Base-by-base conservation (phyloP, 768 basidiomycete species). In the Termitomyces sp. region DNA sequence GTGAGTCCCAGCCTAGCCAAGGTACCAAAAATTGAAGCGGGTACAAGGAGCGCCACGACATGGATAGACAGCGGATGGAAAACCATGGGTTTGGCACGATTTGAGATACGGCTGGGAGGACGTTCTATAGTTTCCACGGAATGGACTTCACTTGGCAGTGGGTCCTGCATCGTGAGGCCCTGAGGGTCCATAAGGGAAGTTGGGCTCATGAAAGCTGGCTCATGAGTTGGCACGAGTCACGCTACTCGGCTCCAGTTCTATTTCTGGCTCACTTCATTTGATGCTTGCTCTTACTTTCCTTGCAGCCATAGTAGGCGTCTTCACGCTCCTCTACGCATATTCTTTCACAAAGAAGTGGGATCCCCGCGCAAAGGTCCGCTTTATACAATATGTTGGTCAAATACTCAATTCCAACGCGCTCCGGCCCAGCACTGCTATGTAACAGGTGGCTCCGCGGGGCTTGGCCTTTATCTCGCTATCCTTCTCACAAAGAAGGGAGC, bases 401-500 rank as follows among this genome's bases (percentile, higher is more conserved):
- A 56, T 47, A 11, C 25, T 31, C 32, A 42, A 31, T 31, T 40
- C 45, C 37, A 53, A 62, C 43, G 43, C 42, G 34, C 53, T 49
- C 45, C 49, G 37, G 14, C 46, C 47, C 31, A 96, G 95, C 92
- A 94, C 67, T 86, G 88, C 73, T 92, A 93, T 71, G 79, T 97
- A 29, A 94, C 94, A 1, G 95, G 95, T 5, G 94, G 91, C 5
- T 89, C 87, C 45, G 78, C 86, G n/a, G 95, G 95, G 2, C 83
- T 96, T 2, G 95, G 95, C 1, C 81, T 93, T 5, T 81, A 86
- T 1, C 77, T 96, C 8, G 91, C 94, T 1, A 78, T 83, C 40
- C 75, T 88, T 36, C 80, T 96, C 5, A 83, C 84, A 15, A 77
- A 77, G 64, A 79, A 79, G 63, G 94, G 95, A 1, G 92, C 94